Conservation (phyloP, 169 alveolate species). For the Ichthyophthirius multifiliis region DNA sequence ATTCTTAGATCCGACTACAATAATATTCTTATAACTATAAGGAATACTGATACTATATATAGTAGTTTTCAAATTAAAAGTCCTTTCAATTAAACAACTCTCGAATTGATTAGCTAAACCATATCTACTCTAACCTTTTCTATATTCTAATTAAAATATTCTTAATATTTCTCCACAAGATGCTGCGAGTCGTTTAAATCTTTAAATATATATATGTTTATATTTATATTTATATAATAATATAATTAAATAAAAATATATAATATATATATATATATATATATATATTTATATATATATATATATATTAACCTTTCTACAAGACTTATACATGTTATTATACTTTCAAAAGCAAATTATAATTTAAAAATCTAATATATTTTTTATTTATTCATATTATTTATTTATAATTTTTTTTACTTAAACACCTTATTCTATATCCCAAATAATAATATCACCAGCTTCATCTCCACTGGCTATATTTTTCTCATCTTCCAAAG, state of each 20-base stretch:
- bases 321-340: neutral
- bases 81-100: neutral
- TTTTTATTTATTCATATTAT: neutral
- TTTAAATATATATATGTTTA: no score
- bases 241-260: neutral
- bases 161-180: neutral
- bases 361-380: neutral
- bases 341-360: neutral
- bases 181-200: neutral
- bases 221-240: neutral
- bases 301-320: neutral
- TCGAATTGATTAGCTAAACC: neutral
- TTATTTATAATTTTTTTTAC: neutral
- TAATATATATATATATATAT: no score
- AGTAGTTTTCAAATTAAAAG: slow-evolving; percentile 11
- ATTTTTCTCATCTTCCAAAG: slow-evolving; percentile 29
- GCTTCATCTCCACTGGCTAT: slow-evolving; percentile 36
- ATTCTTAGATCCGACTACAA: slow-evolving; percentile 1
- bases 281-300: no score
- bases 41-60: slow-evolving; percentile 11
- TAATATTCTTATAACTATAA: slow-evolving; percentile 10
- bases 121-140: neutral
- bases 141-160: neutral
- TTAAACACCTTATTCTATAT: neutral
- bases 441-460: slow-evolving; percentile 39